These are phyloP conservation scores for Amauroascus verrucosus DNA, from an alignment of 2,329 filamentous ascomycete species.

Conservation along the genomic window DNA sequence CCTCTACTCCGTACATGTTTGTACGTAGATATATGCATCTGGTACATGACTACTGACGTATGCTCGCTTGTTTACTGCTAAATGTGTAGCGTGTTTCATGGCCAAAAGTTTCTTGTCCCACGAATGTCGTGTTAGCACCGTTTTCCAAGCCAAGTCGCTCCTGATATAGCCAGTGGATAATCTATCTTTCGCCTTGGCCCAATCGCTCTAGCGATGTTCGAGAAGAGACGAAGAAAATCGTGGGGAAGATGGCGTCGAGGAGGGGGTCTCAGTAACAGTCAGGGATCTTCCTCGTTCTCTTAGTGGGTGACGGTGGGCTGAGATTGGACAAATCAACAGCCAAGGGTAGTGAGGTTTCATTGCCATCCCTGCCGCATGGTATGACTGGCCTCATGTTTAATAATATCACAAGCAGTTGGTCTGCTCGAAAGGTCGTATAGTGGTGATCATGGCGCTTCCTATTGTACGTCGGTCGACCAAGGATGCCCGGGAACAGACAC, in stretches of 20 bases:
- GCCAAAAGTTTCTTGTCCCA: neutral
- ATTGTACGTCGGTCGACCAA: neutral
- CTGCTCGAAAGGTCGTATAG: neutral
- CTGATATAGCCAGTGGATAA: neutral
- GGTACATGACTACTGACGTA: no score
- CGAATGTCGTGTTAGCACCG: neutral
- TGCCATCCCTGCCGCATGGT: slow-evolving; percentile 5
- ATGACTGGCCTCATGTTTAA: slow-evolving; percentile 3
- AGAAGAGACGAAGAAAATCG: slow-evolving; percentile 8
- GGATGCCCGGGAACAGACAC: neutral
- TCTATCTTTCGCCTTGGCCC: neutral
- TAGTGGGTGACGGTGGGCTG: neutral
- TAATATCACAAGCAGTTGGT: neutral
- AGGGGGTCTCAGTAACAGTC: neutral
- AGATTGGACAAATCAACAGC: slow-evolving; percentile 2
- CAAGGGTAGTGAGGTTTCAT: slow-evolving; percentile 9
- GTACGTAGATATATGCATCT: no score
- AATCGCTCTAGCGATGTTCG: slow-evolving; percentile 6
- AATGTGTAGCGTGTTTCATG: slow-evolving; percentile 1
- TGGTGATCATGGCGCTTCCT: neutral
- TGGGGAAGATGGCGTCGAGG: slow-evolving; percentile 5
- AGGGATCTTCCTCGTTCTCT: slow-evolving; percentile 8
- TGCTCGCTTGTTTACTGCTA: neutral
- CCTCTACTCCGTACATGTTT: no score
- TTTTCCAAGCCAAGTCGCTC: neutral